These are phyloP conservation scores for Elongisporangium senticosum DNA, from an alignment of 352 stramenopile genomes.

Conservation along the genomic window DNA sequence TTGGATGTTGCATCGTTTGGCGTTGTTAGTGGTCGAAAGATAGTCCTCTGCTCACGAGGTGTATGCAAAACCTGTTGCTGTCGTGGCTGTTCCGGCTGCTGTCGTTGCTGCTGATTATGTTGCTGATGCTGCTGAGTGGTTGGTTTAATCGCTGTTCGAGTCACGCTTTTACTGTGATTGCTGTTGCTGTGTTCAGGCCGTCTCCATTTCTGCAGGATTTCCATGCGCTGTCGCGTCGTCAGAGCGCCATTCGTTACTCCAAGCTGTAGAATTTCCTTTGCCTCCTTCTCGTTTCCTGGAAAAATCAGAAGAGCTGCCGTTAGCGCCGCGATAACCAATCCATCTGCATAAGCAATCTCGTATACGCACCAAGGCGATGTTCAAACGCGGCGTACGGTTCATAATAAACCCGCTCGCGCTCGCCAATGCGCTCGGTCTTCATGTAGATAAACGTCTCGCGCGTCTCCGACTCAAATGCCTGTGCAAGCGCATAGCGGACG, in stretches of 20 bases:
- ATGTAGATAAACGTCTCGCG: constrained; percentile 54
- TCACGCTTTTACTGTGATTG: background rate
- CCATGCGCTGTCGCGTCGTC: constrained; percentile 27
- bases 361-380: constrained; percentile 23
- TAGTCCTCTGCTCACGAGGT: constrained; percentile 16
- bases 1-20: background rate
- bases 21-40: constrained; percentile 1
- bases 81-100: constrained; percentile 8
- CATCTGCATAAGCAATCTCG: background rate
- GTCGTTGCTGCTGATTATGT: constrained; percentile 17
- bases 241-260: constrained; percentile 41
- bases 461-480: constrained; percentile 33
- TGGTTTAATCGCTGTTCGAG: background rate
- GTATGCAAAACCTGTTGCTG: constrained; percentile 12
- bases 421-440: constrained; percentile 45
- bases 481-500: constrained; percentile 46
- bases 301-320: background rate
- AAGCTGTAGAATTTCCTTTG: constrained; percentile 47
- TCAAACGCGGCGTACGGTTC: constrained; percentile 67
- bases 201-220: constrained; percentile 23
- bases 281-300: constrained; percentile 36
- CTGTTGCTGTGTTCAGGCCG: constrained; percentile 4
- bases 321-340: background rate
- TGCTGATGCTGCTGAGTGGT: constrained; percentile 24
- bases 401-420: constrained; percentile 43